Base-by-base conservation (phyloP, 2,329 filamentous ascomycete species). In the Metarhizium guizhouense region DNA sequence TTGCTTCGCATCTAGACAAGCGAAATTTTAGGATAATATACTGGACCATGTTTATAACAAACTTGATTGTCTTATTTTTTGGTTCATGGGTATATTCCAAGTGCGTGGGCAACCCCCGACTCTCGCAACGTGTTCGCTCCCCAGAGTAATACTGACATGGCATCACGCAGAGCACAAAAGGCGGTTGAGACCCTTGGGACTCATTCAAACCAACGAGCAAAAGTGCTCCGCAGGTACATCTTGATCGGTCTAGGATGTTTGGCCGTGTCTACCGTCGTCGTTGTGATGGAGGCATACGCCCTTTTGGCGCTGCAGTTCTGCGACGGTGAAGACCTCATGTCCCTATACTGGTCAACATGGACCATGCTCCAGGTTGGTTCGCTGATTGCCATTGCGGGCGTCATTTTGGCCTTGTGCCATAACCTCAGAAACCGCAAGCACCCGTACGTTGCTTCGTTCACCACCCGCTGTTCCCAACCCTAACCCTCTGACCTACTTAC, bases 261-360 rank as follows among this genome's bases (percentile, higher is more conserved):
- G 20, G 42, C 69, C 4, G 54, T 77, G 0, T 74, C 78, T 0
- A 70, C 75, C 4, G 67, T 67, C 36, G 68, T 76, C 13, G 70
- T 81, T 32, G 68, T 82, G 54, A 72, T 84, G 67, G 80, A 84
- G 63, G 77, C 77, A 14, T 84, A 77, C 56, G 68, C 71, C 11
- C 73, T 82, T 18, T 62, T 82, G 55, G 77, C 77, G 0, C 66
- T 82, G 4, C 78, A 84, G 60, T 84, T 81, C 60, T 84, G 81
- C 59, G 78, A 81, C 42, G 80, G 80, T 10, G 81, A 84, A 61
- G 77, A 83, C 60, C 73, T 84, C 55, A 82, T 83, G 68, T 74
- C 76, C 1, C 68, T 84, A 0, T 83, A 82, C 66, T 84, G 81
- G 81, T 77, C 80, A 0, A 82, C 80, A 2, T 84, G 80, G 79